Conservation (phyloP, 192 early-diverging fungal species). For the Coemansia sp. region DNA sequence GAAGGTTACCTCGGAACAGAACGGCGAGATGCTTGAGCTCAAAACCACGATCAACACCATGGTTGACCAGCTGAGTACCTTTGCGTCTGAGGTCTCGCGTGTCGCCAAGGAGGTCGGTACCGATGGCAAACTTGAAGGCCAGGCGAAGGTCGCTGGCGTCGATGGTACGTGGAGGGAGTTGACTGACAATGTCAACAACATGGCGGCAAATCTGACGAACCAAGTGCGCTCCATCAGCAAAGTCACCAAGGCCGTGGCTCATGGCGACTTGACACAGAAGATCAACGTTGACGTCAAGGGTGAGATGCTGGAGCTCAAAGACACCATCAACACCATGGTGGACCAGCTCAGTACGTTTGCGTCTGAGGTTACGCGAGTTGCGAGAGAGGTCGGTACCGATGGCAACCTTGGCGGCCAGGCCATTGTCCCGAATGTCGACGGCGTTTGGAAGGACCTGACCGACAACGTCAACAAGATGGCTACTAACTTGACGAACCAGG, state of each 20-base stretch:
- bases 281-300: conserved; percentile 61
- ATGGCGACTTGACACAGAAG: conserved; percentile 55
- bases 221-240: conserved; percentile 58
- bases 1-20: conserved; percentile 48
- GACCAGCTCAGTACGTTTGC: too few relatives aligned
- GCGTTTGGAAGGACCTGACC: too few relatives aligned
- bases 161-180: conserved; percentile 65
- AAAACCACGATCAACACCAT: conserved; percentile 60
- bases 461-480: conserved; percentile 62
- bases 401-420: conserved; percentile 59
- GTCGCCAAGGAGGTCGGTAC: too few relatives aligned
- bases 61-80: conserved; percentile 57
- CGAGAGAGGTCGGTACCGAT: too few relatives aligned
- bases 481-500: conserved; percentile 58
- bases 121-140: conserved; percentile 56
- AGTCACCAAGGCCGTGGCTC: conserved; percentile 62
- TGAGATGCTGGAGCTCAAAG: conserved; percentile 62
- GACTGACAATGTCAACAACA: conserved; percentile 58
- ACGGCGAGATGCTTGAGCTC: conserved; percentile 58
- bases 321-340: too few relatives aligned
- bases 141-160: conserved; percentile 62
- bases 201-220: conserved; percentile 57
- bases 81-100: too few relatives aligned
- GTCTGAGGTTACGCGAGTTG: too few relatives aligned
- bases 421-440: conserved; percentile 47